Percentiles rank a stretch among this genome's conserved stretches.
These are phyloP conservation scores for Gymnopilus junonius DNA, from an alignment of 768 basidiomycete genomes.

Conservation along the genomic window DNA sequence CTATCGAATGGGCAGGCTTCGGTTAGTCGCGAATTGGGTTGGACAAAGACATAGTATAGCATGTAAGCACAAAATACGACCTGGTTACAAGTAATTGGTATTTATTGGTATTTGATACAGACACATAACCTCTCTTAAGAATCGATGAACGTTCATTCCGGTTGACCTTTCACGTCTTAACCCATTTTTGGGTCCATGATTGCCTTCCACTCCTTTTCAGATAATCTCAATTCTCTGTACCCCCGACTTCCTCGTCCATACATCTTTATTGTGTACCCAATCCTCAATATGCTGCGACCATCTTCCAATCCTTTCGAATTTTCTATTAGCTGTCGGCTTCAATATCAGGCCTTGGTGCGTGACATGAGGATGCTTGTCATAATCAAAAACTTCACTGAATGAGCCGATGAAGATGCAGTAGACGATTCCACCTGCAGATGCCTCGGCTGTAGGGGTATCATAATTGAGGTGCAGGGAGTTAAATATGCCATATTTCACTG, in stretches of 20 bases:
- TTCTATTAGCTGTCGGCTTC: not conserved
- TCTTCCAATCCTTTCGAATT: slow-evolving; percentile 13
- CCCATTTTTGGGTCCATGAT: too few species aligned
- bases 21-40: slow-evolving; percentile 46
- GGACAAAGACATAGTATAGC: not conserved
- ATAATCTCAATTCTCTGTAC: slow-evolving; percentile 8
- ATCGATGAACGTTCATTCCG: too few species aligned
- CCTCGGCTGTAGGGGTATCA: slow-evolving; percentile 9
- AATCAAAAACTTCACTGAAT: slow-evolving; percentile 12
- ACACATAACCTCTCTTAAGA: too few species aligned
- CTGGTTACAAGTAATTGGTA: too few species aligned
- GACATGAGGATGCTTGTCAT: slow-evolving; percentile 6
- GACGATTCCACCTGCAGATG: slow-evolving; percentile 4
- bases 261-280: slow-evolving; percentile 13
- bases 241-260: slow-evolving; percentile 17
- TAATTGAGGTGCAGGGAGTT: slow-evolving; percentile 19
- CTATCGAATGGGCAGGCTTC: slow-evolving; percentile 92
- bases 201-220: slow-evolving; percentile 3
- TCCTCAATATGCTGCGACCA: slow-evolving; percentile 18
- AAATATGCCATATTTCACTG: slow-evolving; percentile 5
- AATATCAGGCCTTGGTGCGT: slow-evolving; percentile 11
- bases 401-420: slow-evolving; percentile 18
- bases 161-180: too few species aligned
- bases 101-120: too few species aligned
- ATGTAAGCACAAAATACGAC: not conserved